Conservation (phyloP, 441 rosid genomes). For the Erysimum pusillum region DNA sequence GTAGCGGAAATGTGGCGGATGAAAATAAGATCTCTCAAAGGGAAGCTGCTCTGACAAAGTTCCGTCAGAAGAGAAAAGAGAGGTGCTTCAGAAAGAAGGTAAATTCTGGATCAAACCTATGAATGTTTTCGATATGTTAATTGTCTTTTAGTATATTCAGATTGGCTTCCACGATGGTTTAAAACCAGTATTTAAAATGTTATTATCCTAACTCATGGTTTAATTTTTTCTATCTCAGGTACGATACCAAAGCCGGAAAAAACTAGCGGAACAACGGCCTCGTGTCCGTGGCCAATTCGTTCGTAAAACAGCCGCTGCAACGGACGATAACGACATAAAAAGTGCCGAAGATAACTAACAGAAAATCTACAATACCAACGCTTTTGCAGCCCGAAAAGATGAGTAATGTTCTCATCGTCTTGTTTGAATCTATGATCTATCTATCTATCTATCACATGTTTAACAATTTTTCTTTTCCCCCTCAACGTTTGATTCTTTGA, state of each 20-base stretch:
- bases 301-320: constrained; percentile 45
- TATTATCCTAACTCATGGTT: not conserved
- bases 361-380: constrained; percentile 22
- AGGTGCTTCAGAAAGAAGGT: constrained; percentile 90
- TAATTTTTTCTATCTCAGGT: constrained; percentile 41
- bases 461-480: constrained; percentile 32
- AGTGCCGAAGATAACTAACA: constrained; percentile 42
- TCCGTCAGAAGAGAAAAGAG: constrained; percentile 89
- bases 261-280: constrained; percentile 65
- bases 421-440: too few relatives aligned
- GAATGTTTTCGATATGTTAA: too few relatives aligned
- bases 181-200: not conserved
- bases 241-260: constrained; percentile 69
- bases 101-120: constrained; percentile 27
- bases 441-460: constrained; percentile 26
- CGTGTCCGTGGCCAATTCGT: constrained; percentile 66
- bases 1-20: constrained; percentile 39
- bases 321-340: constrained; percentile 27
- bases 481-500: constrained; percentile 43
- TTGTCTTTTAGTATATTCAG: not conserved
- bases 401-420: constrained; percentile 41
- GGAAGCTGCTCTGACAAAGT: constrained; percentile 79
- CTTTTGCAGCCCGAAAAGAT: not conserved
- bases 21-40: constrained; percentile 58
- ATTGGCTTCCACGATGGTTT: not conserved